Evolutionary conservation across 495 filamentous ascomycete genomes (phyloP), one percentile per base, ranked within the genome.

Genomic region (Neurospora hispaniola): DNA sequence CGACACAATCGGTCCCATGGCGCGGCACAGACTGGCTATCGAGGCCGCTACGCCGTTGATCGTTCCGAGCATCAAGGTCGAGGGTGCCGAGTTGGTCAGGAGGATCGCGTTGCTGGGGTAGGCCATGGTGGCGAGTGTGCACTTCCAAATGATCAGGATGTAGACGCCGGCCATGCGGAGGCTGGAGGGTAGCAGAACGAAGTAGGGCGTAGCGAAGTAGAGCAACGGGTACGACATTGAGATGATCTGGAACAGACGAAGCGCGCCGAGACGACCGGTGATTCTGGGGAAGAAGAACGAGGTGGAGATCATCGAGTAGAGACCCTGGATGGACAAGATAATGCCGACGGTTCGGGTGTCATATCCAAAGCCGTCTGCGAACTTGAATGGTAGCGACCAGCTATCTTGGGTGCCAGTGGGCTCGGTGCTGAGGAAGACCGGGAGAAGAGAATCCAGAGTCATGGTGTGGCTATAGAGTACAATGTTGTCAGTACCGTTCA

Each of bases 21-120:
- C 93, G 70, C 96, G 89, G 75, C 88, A 91, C 48, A 98, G 82
- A 78, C 94, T 97, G 31, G 96, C 96, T 8, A 91, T 92, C 16
- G 93, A 97, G 39, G 94, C 93, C 9, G 93, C 93, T n/a, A 93
- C 89, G 42, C 96, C 96, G 75, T 98, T 98, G 82, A 99, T 92
- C 7, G 91, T 90, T 0, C 96, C 96, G 14, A 98, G 89, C 10
- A 94, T 90, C 23, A 93, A 87, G 39, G 89, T 89, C 0, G 90
- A 92, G 3, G 94, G 93, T 6, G 94, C 90, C 48, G 93, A 90
- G 80, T 97, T 94, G 68, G 91, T 90, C 35, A 97, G 86, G 62
- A 98, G 88, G 66, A 98, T 94, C 11, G 90, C 90, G 71, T 92
- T 93, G 72, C 91, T 90, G 27, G 95, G 95, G 82, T 96, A 98